phyloP scores from a whole-genome alignment of 2,329 filamentous ascomycete species.

The Aspergillus calidoustus region DNA sequence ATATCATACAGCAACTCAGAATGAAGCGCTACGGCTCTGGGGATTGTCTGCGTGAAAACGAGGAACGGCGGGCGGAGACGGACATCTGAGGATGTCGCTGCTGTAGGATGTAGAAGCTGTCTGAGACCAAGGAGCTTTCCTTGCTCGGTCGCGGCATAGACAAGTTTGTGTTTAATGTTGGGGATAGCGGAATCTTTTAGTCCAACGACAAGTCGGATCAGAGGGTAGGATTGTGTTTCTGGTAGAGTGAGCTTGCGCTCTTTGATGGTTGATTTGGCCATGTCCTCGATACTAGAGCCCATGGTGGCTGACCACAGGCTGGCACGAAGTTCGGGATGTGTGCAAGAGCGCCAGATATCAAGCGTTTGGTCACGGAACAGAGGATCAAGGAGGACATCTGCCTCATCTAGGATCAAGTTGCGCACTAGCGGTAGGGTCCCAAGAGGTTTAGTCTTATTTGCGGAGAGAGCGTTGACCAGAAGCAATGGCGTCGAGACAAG shows the following conservation, averaged over 20 bases:
- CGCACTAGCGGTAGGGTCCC: constrained; percentile 68
- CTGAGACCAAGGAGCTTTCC: constrained; percentile 91
- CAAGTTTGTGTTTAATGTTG: constrained; percentile 85
- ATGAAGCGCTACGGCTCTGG: constrained; percentile 83
- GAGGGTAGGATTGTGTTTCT: constrained; percentile 42
- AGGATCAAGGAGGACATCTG: constrained; percentile 89
- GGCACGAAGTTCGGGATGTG: constrained; percentile 68
- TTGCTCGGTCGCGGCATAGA: constrained; percentile 89
- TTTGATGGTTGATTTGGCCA: constrained; percentile 71
- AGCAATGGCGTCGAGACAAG: constrained; percentile 79
- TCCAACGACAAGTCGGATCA: constrained; percentile 89
- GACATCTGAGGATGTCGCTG: constrained; percentile 51
- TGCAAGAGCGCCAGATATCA: constrained; percentile 80
- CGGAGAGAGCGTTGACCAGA: constrained; percentile 73
- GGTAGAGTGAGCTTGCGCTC: constrained; percentile 48
- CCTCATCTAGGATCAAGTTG: constrained; percentile 85
- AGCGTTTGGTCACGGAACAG: constrained; percentile 89
- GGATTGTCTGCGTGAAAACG: constrained; percentile 95
- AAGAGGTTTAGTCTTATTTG: constrained; percentile 48
- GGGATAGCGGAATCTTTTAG: constrained; percentile 95
- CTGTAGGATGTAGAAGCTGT: constrained; percentile 80
- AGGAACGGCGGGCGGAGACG: constrained; percentile 83
- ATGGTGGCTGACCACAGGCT: constrained; percentile 97
- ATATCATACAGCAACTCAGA: constrained; percentile 95
- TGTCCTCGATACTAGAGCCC: constrained; percentile 85